Base-by-base conservation (phyloP, 1,284 basidiomycete species). In the Leucoagaricus sp. region DNA sequence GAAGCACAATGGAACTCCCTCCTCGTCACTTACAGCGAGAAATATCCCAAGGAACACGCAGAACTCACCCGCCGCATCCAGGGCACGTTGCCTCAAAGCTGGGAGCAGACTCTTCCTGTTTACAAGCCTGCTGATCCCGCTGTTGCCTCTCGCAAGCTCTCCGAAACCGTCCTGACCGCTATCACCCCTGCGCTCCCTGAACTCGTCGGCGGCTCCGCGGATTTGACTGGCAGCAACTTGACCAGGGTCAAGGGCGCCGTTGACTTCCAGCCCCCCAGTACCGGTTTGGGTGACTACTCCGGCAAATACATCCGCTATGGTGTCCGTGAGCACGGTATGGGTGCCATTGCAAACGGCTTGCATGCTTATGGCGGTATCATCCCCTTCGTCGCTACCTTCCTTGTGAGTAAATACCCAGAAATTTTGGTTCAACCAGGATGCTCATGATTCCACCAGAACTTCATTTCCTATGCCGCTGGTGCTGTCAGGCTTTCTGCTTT, bases 271-370 rank as follows among this genome's bases (percentile, higher is more conserved):
- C 90, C 86, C 55, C 90, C 92, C 19, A 89, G 83, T 73, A 94
- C 91, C 44, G 85, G 85, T 45, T 83, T 97, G 53, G 95, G 95
- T 60, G 81, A 75, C 63, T 97, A 94, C 75, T 76, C 85, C 59
- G 95, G 95, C 59, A 91, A 89, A 53, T 97, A 98, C 75, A 86
- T 98, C 72, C 91, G 94, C 57, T 98, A 92, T 77, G 95, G 95
- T 86, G 94, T 98, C 58, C 93, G 95, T 76, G 95, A 98, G 76
- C 95, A 98, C 75, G 95, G 82, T 67, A 98, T 98, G 95, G 93
- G 90, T 68, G 95, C 95, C 61, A 94, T 97, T 69, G 93, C 89
- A 67, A 96, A 96, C 73, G 94, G 94, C 74, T 73, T 96, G 61
- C 75, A 80, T 63, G 94, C 93, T 15, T 96, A 95, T 74, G 92